A percentile compares a stretch with the other conserved stretches of the same genome.
phyloP scores from a whole-genome alignment of 495 filamentous ascomycete species.

The Aspergillus funiculosus region DNA sequence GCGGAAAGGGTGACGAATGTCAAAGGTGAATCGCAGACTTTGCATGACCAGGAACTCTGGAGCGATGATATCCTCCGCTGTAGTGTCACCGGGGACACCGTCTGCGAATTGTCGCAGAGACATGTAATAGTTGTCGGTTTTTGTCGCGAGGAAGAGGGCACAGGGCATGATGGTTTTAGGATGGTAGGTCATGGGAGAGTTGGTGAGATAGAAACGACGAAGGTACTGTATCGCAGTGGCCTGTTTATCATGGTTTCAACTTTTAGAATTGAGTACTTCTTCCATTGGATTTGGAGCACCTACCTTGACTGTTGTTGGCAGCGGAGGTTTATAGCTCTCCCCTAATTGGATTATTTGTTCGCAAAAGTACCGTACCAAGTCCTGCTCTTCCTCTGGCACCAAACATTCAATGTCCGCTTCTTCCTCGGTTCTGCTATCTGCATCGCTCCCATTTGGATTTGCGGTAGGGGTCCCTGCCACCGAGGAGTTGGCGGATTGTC shows the following conservation, averaged over 20 bases:
- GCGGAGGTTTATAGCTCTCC: slow-evolving; percentile 68
- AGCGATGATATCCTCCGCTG: slow-evolving; percentile 69
- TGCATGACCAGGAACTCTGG: slow-evolving; percentile 90
- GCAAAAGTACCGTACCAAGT: slow-evolving; percentile 74
- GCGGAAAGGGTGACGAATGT: slow-evolving; percentile 85
- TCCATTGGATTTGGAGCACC: slow-evolving; percentile 9
- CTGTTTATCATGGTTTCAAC: no score
- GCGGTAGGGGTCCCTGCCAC: slow-evolving; percentile 32
- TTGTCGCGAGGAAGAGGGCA: slow-evolving; percentile 84
- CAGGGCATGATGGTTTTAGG: slow-evolving; percentile 79
- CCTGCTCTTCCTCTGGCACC: slow-evolving; percentile 73
- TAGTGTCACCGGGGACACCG: slow-evolving; percentile 57
- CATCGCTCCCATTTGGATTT: slow-evolving; percentile 29
- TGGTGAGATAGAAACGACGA: slow-evolving; percentile 88
- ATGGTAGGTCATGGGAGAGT: slow-evolving; percentile 91
- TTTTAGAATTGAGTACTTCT: no score
- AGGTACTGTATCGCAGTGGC: slow-evolving; percentile 90
- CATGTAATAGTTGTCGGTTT: slow-evolving; percentile 79
- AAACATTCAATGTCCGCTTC: slow-evolving; percentile 62
- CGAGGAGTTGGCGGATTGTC: slow-evolving; percentile 34
- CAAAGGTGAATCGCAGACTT: slow-evolving; percentile 87
- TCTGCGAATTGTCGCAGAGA: slow-evolving; percentile 59
- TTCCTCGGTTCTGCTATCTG: slow-evolving; percentile 24
- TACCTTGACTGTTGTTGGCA: slow-evolving; percentile 75
- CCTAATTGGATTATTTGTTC: slow-evolving; percentile 67